Base-by-base conservation (phyloP, 1,284 basidiomycete species). In the Leccinum subrobustum region DNA sequence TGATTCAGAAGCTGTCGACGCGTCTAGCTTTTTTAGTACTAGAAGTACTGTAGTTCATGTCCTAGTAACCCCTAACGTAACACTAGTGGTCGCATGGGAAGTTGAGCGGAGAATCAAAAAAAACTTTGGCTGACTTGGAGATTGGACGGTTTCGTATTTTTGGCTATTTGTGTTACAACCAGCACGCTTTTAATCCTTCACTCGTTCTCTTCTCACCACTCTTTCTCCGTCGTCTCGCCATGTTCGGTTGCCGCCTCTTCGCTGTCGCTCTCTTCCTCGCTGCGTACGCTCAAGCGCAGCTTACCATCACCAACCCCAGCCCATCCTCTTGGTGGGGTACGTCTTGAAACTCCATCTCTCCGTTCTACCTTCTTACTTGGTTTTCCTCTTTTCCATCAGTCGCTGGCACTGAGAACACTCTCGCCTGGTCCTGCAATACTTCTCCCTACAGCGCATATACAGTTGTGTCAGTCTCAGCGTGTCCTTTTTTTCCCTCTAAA, bases 291-390 rank as follows among this genome's bases (percentile, higher is more conserved):
- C 72, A 75, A 23, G 60, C 31, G 33, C 75, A 63, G 66, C 42
- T 68, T 27, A 61, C 77, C 64, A 64, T 79, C 64, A 65, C 67
- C 16, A 75, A 79, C 27, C 80, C 80, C 33, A 73, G 73, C 31
- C 54, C 75, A 1, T 54, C 70, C 62, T 62, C 72, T 35, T 83
- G 82, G 82, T 83, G 81, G 81, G 76, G 82, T 83, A 58, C 57
- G 81, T 78, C 16, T 4, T 2, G 2, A 47, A 3, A 39, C 18
- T 1, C 14, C 35, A 11, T 33, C n/a, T 29, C 27, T 6, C 4
- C 9, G 18, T 25, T 11, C 14, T 23, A 33, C 11, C 27, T 33
- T 54, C 63, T 54, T 3, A 62, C 42, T 14, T 44, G 6, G 52
- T 60, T 54, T 18, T 29, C 7, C 25, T 48, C 6, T 57, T 25